Percentiles rank a stretch among this genome's conserved stretches.
Evolutionary conservation across 805 yeast species (phyloP).

Genomic region (Spathaspora gorwiae): DNA sequence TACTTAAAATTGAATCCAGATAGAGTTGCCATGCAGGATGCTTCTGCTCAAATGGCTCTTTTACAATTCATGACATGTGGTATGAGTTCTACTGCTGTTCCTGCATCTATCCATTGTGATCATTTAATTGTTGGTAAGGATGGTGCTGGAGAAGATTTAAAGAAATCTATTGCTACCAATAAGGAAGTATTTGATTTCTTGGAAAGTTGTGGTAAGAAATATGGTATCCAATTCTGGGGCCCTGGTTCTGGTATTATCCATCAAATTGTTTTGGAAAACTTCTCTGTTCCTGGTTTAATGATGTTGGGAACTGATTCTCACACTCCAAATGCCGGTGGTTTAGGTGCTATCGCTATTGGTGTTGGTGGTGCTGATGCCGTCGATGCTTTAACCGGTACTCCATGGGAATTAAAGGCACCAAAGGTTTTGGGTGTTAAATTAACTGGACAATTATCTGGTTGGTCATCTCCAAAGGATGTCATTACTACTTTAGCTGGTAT

Average conservation of each 20-base stretch:
- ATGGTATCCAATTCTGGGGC: conserved; percentile 98
- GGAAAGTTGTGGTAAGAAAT: conserved; percentile 87
- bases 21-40: conserved; percentile 99
- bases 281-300: conserved; percentile 93
- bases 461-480: conserved; percentile 97
- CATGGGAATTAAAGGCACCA: conserved; percentile 99
- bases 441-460: conserved; percentile 83
- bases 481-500: conserved; percentile 89
- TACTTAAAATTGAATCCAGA: conserved; percentile 94
- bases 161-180: conserved; percentile 76
- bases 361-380: conserved; percentile 99
- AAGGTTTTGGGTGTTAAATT: conserved; percentile 89
- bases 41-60: conserved; percentile 99
- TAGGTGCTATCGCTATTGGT: conserved; percentile 98
- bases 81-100: conserved; percentile 80
- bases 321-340: conserved; percentile 98
- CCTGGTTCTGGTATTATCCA: conserved; percentile 99
- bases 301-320: conserved; percentile 98
- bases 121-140: conserved; percentile 96
- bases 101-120: conserved; percentile 96
- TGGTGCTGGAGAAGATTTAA: conserved; percentile 83
- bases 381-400: conserved; percentile 93
- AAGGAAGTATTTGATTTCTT: conserved; percentile 94
- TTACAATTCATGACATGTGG: conserved; percentile 98
- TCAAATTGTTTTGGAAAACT: conserved; percentile 95